Evolutionary conservation across 768 basidiomycete species (phyloP).

Genomic region (Boletus pseudopeckii): DNA sequence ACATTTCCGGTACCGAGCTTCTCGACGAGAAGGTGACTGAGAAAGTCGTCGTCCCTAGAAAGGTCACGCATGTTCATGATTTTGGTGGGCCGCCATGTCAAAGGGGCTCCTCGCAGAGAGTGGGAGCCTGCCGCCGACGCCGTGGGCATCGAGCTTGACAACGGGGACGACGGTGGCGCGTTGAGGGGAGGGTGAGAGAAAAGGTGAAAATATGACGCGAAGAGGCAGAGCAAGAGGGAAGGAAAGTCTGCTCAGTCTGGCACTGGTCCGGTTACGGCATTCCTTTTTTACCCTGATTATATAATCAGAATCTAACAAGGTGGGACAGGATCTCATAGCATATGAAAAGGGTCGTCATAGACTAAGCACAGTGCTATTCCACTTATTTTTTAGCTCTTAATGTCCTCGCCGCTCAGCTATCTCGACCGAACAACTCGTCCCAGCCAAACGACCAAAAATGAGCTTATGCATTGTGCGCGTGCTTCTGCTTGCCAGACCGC

Average conservation of each 20-base stretch:
- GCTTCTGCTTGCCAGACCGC: conserved; percentile 93
- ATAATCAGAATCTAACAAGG: conserved; percentile 15
- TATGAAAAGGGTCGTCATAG: not conserved
- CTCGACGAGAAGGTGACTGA: conserved; percentile 85
- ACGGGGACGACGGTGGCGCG: conserved; percentile 25
- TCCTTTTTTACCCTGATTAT: conserved; percentile 11
- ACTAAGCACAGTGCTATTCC: not conserved
- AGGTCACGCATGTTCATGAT: conserved; percentile 91
- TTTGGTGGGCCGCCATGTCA: conserved; percentile 78
- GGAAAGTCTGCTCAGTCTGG: conserved; percentile 15
- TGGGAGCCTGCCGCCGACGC: conserved; percentile 24
- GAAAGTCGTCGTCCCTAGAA: conserved; percentile 87
- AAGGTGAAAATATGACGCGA: conserved; percentile 31
- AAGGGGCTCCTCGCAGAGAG: conserved; percentile 23
- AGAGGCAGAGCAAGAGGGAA: conserved; percentile 27
- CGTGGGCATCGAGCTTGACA: conserved; percentile 33
- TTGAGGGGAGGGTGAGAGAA: conserved; percentile 4
- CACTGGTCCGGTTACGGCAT: conserved; percentile 35
- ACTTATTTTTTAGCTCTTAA: not conserved
- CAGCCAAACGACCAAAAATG: not conserved
- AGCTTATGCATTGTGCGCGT: conserved; percentile 54
- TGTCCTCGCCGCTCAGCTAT: not conserved
- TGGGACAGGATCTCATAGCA: conserved; percentile 5
- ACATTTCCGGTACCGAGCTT: conserved; percentile 78
- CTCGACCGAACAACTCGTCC: not conserved